phyloP scores from a whole-genome alignment of 1,284 basidiomycete genomes.

The Trametes hirsuta region DNA sequence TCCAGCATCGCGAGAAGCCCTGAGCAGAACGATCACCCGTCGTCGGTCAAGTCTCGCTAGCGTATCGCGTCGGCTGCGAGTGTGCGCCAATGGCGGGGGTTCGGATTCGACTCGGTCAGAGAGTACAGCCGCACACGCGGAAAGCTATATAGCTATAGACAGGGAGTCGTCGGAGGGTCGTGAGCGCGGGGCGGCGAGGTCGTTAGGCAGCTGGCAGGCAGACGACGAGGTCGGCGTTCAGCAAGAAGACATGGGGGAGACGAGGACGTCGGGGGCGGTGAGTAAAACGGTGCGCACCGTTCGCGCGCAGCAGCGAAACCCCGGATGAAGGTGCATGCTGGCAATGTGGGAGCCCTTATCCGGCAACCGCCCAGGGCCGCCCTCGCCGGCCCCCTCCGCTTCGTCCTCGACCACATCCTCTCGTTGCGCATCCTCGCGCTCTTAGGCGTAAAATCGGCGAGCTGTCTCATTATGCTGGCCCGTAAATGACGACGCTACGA shows the following conservation, averaged over 20 bases:
- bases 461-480: too few relatives aligned
- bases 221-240: background rate
- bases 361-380: background rate
- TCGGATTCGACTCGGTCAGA: background rate
- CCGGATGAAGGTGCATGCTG: constrained; percentile 1
- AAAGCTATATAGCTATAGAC: background rate
- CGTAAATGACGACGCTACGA: too few relatives aligned
- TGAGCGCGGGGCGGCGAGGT: background rate
- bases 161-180: background rate
- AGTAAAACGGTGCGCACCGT: background rate
- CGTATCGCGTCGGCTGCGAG: background rate
- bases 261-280: constrained; percentile 9
- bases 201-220: background rate
- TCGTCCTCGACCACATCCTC: background rate
- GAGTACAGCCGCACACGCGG: background rate
- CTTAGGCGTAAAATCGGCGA: too few relatives aligned
- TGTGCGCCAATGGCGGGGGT: background rate
- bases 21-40: background rate
- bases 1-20: constrained; percentile 61
- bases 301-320: constrained; percentile 2
- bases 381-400: background rate
- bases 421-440: background rate
- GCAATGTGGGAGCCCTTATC: constrained; percentile 2
- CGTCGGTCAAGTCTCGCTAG: background rate
- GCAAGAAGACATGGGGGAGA: background rate